Percentiles rank a stretch among this genome's conserved stretches.
Conservation (phyloP, 257 asterid species). For the Przewalskia tangutica region DNA sequence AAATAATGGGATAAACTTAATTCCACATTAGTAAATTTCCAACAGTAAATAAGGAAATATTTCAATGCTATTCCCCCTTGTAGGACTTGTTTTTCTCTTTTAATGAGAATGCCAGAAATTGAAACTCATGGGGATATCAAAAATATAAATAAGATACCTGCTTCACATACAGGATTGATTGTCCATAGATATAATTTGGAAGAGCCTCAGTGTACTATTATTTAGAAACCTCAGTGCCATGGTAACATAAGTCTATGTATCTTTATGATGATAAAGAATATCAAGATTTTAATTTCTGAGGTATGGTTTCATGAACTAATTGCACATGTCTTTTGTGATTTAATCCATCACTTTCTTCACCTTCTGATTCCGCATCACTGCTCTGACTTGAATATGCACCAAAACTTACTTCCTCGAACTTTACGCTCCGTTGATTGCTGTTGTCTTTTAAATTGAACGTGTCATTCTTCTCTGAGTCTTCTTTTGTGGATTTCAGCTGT, state of each 20-base stretch:
- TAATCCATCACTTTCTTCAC: slow-evolving; percentile 7
- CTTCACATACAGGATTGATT: neutral
- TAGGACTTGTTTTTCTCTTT: neutral
- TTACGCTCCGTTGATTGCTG: neutral
- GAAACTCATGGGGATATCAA: neutral
- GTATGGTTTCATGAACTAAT: neutral
- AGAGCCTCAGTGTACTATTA: neutral
- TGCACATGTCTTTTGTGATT: neutral
- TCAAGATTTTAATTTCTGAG: neutral
- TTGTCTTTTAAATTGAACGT: neutral
- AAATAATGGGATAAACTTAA: no score
- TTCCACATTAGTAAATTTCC: no score
- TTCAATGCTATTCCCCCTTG: neutral
- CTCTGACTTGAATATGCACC: slow-evolving; percentile 5
- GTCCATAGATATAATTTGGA: neutral
- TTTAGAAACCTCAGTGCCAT: neutral
- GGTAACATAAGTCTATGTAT: neutral
- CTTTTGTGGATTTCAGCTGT: neutral
- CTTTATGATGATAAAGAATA: neutral
- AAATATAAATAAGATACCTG: neutral
- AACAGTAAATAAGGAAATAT: neutral
- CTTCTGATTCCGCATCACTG: slow-evolving; percentile 11
- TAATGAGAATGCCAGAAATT: neutral
- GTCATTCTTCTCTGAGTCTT: neutral
- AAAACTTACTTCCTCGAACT: slow-evolving; percentile 1